phyloP scores from a whole-genome alignment of 805 yeast species.

The Yamadazyma ubonensis region DNA sequence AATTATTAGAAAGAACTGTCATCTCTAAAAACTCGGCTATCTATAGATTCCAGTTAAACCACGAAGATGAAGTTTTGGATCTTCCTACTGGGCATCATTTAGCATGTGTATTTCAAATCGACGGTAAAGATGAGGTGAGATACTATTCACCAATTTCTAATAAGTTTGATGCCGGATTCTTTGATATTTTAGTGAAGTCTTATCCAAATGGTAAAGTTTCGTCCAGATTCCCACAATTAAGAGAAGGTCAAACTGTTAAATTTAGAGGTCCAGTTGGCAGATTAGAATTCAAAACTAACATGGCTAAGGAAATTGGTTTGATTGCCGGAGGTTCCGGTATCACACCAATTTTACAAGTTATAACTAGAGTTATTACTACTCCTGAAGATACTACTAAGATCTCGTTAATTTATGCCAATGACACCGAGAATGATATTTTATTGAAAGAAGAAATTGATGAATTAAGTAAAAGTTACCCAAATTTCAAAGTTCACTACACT shows the following conservation, averaged over 20 bases:
- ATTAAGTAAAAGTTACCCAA: conserved; percentile 59
- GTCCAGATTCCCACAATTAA: conserved; percentile 59
- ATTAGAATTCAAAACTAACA: conserved; percentile 56
- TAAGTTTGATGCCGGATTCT: conserved; percentile 66
- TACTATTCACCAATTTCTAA: conserved; percentile 78
- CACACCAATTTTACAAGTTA: conserved; percentile 83
- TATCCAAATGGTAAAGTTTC: conserved; percentile 72
- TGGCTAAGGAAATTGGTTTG: conserved; percentile 62
- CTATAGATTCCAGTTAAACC: conserved; percentile 65
- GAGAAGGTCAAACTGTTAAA: conserved; percentile 62
- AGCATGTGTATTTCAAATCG: conserved; percentile 52
- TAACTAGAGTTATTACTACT: conserved; percentile 66
- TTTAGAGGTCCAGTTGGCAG: conserved; percentile 82
- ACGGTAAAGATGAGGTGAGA: conserved; percentile 56
- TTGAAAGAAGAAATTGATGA: conserved; percentile 73
- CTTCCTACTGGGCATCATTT: conserved; percentile 77
- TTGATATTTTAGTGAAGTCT: conserved; percentile 75
- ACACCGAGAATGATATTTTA: conserved; percentile 73
- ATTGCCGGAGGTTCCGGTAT: conserved; percentile 89
- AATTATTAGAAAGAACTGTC: conserved; percentile 70
- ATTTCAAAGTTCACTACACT: conserved; percentile 59
- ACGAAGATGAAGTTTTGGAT: conserved; percentile 58
- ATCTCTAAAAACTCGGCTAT: conserved; percentile 70
- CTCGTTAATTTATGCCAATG: conserved; percentile 67
- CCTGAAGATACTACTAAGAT: conserved; percentile 64